phyloP scores from a whole-genome alignment of 2,329 filamentous ascomycete genomes.

The Echinosphaeria canescens region DNA sequence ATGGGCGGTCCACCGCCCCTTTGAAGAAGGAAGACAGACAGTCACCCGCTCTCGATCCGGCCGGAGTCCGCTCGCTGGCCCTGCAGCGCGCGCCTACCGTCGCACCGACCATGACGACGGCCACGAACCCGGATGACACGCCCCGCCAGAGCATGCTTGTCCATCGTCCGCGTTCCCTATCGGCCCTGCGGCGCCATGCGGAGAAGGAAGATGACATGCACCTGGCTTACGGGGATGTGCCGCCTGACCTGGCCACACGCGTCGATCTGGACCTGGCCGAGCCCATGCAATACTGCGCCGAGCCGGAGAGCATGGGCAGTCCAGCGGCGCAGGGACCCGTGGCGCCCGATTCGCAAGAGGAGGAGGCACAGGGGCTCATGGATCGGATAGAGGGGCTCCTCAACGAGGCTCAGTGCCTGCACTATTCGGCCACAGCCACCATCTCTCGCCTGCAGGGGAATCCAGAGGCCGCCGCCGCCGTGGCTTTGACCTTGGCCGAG shows the following conservation, averaged over 20 bases:
- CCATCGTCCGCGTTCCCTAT: slow-evolving; percentile 17
- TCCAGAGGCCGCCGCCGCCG: slow-evolving; percentile 81
- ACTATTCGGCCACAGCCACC: slow-evolving; percentile 63
- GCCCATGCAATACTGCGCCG: neutral
- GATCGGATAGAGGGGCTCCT: slow-evolving; percentile 55
- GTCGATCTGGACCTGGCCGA: slow-evolving; percentile 21
- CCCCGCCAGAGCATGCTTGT: slow-evolving; percentile 10
- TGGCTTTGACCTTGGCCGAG: slow-evolving; percentile 81
- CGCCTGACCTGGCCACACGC: slow-evolving; percentile 37
- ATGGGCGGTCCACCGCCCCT: too few relatives aligned
- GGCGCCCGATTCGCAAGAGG: slow-evolving; percentile 14
- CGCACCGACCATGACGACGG: too few relatives aligned
- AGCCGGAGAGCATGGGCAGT: slow-evolving; percentile 7
- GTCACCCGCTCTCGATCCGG: too few relatives aligned
- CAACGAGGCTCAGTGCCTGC: slow-evolving; percentile 73
- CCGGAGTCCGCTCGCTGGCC: too few relatives aligned
- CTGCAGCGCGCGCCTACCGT: too few relatives aligned
- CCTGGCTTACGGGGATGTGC: slow-evolving; percentile 71
- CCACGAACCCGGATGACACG: slow-evolving; percentile 3
- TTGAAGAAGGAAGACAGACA: too few relatives aligned
- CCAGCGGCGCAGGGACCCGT: neutral
- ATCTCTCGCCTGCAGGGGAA: slow-evolving; percentile 50
- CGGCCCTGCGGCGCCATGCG: slow-evolving; percentile 10
- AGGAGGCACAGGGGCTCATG: slow-evolving; percentile 32
- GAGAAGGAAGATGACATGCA: slow-evolving; percentile 61